Conservation (phyloP, 108 stramenopile species). For the Cylindrotheca closterium region DNA sequence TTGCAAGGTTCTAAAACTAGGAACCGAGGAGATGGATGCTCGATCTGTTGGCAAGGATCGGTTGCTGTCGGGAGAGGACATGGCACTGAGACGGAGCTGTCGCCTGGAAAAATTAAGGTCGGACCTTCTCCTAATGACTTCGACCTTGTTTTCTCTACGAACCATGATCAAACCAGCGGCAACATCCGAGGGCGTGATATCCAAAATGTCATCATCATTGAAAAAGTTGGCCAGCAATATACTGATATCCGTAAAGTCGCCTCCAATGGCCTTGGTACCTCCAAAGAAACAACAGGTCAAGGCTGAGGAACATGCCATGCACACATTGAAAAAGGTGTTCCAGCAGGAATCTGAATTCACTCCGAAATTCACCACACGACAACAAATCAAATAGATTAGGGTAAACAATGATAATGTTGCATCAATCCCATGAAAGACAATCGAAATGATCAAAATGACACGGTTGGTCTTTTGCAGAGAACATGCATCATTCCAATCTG, state of each 20-base stretch:
- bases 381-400: conserved; percentile 7
- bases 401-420: background rate
- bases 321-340: conserved; percentile 13
- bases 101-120: background rate
- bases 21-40: background rate
- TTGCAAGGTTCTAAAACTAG: background rate
- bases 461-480: background rate
- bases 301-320: conserved; percentile 34
- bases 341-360: conserved; percentile 16
- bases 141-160: conserved; percentile 43
- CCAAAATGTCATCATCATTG: conserved; percentile 46
- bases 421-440: conserved; percentile 13
- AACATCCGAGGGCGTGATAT: conserved; percentile 65
- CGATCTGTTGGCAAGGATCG: background rate
- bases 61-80: too few relatives aligned
- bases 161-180: conserved; percentile 62
- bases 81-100: background rate
- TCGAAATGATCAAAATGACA: conserved; percentile 9
- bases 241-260: conserved; percentile 31
- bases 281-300: conserved; percentile 76
- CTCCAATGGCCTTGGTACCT: conserved; percentile 41
- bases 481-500: background rate
- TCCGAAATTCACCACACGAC: background rate
- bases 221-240: conserved; percentile 63
- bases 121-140: conserved; percentile 6